phyloP scores from a whole-genome alignment of 2,329 filamentous ascomycete species.

The Raffaelea arxii region DNA sequence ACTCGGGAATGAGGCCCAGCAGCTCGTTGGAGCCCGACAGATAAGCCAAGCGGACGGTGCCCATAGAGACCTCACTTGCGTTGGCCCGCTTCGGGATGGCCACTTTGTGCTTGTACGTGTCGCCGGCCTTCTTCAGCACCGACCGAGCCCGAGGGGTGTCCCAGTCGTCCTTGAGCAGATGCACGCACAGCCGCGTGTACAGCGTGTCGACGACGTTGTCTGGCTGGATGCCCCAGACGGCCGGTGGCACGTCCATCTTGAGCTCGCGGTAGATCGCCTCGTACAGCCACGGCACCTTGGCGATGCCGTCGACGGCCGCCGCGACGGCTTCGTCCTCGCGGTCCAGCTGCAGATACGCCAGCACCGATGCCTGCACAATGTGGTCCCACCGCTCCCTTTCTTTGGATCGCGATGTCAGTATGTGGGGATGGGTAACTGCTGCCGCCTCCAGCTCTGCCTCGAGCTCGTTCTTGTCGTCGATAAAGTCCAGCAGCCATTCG shows the following conservation, averaged over 20 bases:
- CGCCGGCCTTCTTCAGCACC: conserved; percentile 55
- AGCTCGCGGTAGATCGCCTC: conserved; percentile 71
- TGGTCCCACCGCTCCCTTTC: conserved; percentile 47
- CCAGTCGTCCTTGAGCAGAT: conserved; percentile 75
- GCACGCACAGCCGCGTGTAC: conserved; percentile 65
- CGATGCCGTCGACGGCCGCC: conserved; percentile 58
- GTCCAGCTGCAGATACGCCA: conserved; percentile 65
- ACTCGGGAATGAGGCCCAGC: conserved; percentile 57
- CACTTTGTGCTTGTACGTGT: not conserved
- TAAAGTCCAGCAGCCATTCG: conserved; percentile 59
- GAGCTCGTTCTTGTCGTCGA: conserved; percentile 16
- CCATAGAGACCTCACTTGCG: conserved; percentile 30
- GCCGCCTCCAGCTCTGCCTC: conserved; percentile 11
- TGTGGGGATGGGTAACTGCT: too few relatives aligned
- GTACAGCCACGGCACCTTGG: conserved; percentile 75
- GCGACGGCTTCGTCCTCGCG: conserved; percentile 56
- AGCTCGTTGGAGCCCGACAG: conserved; percentile 66
- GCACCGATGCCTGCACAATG: conserved; percentile 63
- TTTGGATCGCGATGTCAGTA: conserved; percentile 2
- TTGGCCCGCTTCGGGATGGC: conserved; percentile 27
- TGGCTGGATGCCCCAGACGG: conserved; percentile 72
- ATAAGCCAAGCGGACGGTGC: conserved; percentile 65
- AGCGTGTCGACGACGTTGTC: conserved; percentile 56
- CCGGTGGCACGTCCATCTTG: conserved; percentile 65
- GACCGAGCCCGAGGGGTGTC: conserved; percentile 62